These are phyloP conservation scores for Juglanconis oblonga DNA, from an alignment of 2,329 filamentous ascomycete genomes.

Conservation along the genomic window DNA sequence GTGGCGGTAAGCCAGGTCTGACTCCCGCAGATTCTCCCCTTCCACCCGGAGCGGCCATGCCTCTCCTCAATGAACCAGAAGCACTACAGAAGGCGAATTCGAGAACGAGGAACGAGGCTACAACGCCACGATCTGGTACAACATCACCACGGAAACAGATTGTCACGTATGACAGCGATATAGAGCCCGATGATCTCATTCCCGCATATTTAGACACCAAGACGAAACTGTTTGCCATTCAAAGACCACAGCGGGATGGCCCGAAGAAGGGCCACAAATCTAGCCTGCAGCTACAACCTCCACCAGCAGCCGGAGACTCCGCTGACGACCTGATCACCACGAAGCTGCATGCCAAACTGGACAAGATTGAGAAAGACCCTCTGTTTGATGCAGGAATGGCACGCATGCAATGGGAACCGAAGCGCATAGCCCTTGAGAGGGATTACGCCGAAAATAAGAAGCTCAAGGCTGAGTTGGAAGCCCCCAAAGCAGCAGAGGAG, in stretches of 20 bases:
- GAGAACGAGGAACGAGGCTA: constrained; percentile 34
- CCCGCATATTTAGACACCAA: constrained; percentile 77
- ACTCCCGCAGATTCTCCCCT: constrained; percentile 48
- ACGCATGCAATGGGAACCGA: constrained; percentile 62
- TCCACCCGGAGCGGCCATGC: constrained; percentile 49
- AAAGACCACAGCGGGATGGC: constrained; percentile 49
- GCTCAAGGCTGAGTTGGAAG: constrained; percentile 32
- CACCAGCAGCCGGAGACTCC: constrained; percentile 8
- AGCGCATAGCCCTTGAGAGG: constrained; percentile 58
- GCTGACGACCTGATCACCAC: constrained; percentile 48
- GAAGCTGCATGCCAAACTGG: constrained; percentile 70
- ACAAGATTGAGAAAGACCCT: constrained; percentile 73
- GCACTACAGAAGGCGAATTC: constrained; percentile 25
- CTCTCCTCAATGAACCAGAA: constrained; percentile 37
- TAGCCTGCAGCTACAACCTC: constrained; percentile 22
- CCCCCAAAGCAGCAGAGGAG: constrained; percentile 24
- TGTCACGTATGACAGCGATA: constrained; percentile 62
- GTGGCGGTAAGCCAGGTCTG: constrained; percentile 28
- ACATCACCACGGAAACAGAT: constrained; percentile 39
- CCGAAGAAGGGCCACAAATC: constrained; percentile 34
- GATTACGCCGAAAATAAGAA: constrained; percentile 53
- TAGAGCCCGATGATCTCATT: constrained; percentile 72
- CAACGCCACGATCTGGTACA: constrained; percentile 26
- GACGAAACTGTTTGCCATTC: constrained; percentile 60
- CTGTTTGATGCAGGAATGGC: constrained; percentile 68